Percentiles rank a stretch among this genome's conserved stretches.
These are phyloP conservation scores for Babesia sp. DNA, from an alignment of 169 alveolate genomes.

Conservation along the genomic window DNA sequence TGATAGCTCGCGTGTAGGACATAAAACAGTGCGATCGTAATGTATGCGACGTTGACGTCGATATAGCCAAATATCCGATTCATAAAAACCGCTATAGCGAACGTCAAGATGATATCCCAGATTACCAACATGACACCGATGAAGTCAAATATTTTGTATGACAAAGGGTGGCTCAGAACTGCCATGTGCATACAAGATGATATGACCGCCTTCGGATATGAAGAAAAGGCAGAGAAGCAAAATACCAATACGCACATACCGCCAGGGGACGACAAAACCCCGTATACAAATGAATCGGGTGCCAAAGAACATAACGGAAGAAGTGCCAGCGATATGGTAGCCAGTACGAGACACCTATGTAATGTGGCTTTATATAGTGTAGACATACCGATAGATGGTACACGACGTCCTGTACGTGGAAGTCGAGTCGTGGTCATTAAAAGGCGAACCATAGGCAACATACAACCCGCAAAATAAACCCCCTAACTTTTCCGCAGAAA, in stretches of 20 bases:
- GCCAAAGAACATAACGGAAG: slow-evolving; percentile 17
- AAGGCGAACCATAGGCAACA: not conserved
- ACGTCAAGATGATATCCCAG: slow-evolving; percentile 27
- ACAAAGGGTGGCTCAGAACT: slow-evolving; percentile 51
- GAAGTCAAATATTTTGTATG: slow-evolving; percentile 61
- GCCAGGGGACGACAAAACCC: not conserved
- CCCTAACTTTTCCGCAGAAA: slow-evolving; percentile 54
- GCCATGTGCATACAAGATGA: slow-evolving; percentile 44
- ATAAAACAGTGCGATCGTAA: slow-evolving; percentile 24
- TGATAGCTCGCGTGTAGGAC: slow-evolving; percentile 27
- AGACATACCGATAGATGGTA: not conserved
- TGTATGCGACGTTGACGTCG: not conserved
- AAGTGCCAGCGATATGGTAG: slow-evolving; percentile 21
- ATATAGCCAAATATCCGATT: not conserved
- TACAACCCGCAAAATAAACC: slow-evolving; percentile 26
- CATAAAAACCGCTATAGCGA: slow-evolving; percentile 16
- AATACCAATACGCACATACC: slow-evolving; percentile 24
- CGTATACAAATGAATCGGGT: not conserved
- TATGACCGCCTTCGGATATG: slow-evolving; percentile 42
- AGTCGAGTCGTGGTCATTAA: not conserved
- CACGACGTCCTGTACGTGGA: not conserved
- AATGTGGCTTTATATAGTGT: not conserved
- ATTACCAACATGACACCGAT: slow-evolving; percentile 42
- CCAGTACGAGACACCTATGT: slow-evolving; percentile 34
- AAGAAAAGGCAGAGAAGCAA: slow-evolving; percentile 45